Base-by-base conservation (phyloP, 371 early-diverging fungal species). In the Mucor racemosus region DNA sequence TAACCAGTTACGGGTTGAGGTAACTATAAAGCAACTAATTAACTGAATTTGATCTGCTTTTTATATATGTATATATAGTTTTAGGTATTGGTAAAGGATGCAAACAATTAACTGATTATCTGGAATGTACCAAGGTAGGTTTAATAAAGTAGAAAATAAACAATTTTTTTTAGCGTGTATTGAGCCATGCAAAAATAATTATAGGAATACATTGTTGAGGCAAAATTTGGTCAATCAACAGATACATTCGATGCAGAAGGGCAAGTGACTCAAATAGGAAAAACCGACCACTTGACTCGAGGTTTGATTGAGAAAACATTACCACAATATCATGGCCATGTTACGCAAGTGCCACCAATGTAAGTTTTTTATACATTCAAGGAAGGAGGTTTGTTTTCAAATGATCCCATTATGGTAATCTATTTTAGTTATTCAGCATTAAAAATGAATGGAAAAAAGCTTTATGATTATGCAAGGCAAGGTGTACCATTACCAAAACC, bases 391-490 rank as follows among this genome's bases (percentile, higher is more conserved):
- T 50, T 68, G 14, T 57, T 63, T 67, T 44, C 17, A 53, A 48
- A 10, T 13, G 33, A 31, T 55, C 65, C 19, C 53, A 41, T 55
- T 53, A 60, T 55, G n/a, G 55, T 54, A 55, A 41, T 53, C 15
- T 44, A 31, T 50, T 50, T 4, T 66, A 84, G 85, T 21, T 82
- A 82, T 66, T 82, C 83, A 39, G 84, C 83, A 15, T 64, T 85
- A 9, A 73, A 71, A 57, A 70, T 85, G 19, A 65, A 84, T 50
- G 86, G 86, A 26, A 82, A 81, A 61, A 65, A 77, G 41, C 61
- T 84, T 19, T 85, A 85, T 39, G 83, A 84, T 19, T 84, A 84
- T 74, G 86, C 86, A 10, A 74, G 84, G 36, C 53, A 72, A 39
- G 74, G 76, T 15, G 55, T 64, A 17, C 48, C 59, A 33, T 61